Conservation (phyloP, 768 basidiomycete genomes). For the Tremella yokohamensis region DNA sequence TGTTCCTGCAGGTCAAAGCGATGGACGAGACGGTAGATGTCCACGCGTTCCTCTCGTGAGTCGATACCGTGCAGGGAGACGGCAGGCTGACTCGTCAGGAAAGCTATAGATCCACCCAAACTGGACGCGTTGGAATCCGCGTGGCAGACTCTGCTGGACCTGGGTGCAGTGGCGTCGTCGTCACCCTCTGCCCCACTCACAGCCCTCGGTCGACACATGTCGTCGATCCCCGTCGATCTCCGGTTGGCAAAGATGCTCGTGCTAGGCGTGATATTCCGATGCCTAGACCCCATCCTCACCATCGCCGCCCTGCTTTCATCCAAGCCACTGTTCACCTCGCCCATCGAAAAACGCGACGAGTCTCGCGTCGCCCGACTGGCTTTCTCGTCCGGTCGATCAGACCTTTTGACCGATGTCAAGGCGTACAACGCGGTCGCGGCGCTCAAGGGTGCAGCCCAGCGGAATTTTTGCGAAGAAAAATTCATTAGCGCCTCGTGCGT, state of each 20-base stretch:
- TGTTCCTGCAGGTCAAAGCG: conserved; percentile 76
- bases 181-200: conserved; percentile 59
- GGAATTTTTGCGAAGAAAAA: conserved; percentile 67
- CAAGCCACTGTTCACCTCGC: conserved; percentile 78
- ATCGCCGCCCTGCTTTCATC: conserved; percentile 78
- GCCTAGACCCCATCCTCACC: conserved; percentile 73
- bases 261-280: conserved; percentile 75
- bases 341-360: conserved; percentile 79
- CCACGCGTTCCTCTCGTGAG: conserved; percentile 55
- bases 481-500: conserved; percentile 73
- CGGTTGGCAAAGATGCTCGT: conserved; percentile 92
- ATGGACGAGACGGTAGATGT: conserved; percentile 74
- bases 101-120: conserved; percentile 80
- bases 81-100: conserved; percentile 38
- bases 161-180: conserved; percentile 70
- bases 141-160: conserved; percentile 65
- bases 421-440: conserved; percentile 61
- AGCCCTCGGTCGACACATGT: conserved; percentile 67
- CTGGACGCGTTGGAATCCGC: conserved; percentile 71
- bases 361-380: conserved; percentile 63
- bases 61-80: neutral
- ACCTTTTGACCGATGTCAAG: conserved; percentile 74
- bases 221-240: conserved; percentile 81
- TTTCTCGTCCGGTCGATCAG: conserved; percentile 71
- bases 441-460: conserved; percentile 56